Evolutionary conservation across 768 basidiomycete species (phyloP).

Genomic region (Leccinum disarticulatum): DNA sequence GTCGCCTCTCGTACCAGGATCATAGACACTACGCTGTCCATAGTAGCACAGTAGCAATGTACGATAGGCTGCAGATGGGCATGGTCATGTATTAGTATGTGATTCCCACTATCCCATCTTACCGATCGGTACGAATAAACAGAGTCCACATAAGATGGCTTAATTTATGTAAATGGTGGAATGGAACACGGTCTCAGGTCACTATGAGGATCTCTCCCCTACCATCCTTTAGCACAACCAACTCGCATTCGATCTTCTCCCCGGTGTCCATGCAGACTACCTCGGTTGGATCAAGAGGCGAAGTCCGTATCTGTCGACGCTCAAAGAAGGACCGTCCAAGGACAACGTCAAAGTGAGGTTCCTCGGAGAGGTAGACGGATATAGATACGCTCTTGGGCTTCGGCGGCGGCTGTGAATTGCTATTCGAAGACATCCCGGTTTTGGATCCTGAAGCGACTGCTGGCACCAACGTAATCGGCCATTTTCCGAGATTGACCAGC

Average conservation of each 20-base stretch:
- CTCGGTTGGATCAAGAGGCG: constrained; percentile 81
- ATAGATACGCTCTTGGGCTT: constrained; percentile 46
- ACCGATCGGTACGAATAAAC: not conserved
- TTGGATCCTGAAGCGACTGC: constrained; percentile 10
- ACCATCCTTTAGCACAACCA: constrained; percentile 90
- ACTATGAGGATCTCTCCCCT: constrained; percentile 88
- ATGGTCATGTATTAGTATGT: not conserved
- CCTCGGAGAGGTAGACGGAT: constrained; percentile 87
- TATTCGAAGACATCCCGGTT: not conserved
- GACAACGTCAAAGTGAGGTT: constrained; percentile 94
- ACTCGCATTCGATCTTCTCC: constrained; percentile 87
- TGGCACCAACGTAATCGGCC: constrained; percentile 74
- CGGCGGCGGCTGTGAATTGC: constrained; percentile 1
- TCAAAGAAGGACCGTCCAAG: constrained; percentile 86
- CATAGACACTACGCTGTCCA: not conserved
- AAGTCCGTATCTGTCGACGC: constrained; percentile 78
- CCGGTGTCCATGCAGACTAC: constrained; percentile 91
- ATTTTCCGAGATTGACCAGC: constrained; percentile 77
- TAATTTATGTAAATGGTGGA: too few relatives aligned
- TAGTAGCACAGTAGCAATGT: not conserved
- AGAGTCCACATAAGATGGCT: not conserved
- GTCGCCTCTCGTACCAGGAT: too few relatives aligned
- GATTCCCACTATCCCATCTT: not conserved
- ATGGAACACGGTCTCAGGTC: constrained; percentile 38
- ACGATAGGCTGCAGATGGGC: not conserved